Conservation (phyloP, 371 early-diverging fungal genomes). For the Paraphysoderma sedebokerense region DNA sequence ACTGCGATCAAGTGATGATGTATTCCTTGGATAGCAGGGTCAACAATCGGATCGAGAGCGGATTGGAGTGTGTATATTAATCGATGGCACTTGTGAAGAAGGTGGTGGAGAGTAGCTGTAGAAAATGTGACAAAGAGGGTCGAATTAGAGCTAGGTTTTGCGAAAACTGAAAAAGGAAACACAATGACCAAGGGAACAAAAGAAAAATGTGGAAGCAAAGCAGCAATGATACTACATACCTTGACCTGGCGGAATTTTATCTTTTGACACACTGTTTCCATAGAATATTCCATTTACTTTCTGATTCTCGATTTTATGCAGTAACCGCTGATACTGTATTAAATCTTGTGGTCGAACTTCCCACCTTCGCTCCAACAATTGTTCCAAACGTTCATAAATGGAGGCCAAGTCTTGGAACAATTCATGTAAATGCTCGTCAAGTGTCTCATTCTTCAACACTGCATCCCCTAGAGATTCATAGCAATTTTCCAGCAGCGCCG, state of each 20-base stretch:
- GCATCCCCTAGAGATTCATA: conserved; percentile 63
- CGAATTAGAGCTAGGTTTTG: neutral
- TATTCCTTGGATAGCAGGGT: conserved; percentile 63
- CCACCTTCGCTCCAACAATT: conserved; percentile 59
- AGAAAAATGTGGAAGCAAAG: neutral
- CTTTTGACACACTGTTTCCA: conserved; percentile 37
- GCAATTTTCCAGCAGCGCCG: conserved; percentile 61
- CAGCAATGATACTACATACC: neutral
- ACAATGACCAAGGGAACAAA: neutral
- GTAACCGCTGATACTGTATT: conserved; percentile 59
- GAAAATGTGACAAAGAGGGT: conserved; percentile 6
- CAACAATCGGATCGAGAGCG: conserved; percentile 71
- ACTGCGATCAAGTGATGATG: conserved; percentile 69
- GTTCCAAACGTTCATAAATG: conserved; percentile 53
- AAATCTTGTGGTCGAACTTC: conserved; percentile 63
- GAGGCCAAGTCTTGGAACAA: conserved; percentile 53
- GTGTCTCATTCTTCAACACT: conserved; percentile 51
- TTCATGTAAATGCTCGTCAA: conserved; percentile 41
- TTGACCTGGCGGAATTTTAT: neutral
- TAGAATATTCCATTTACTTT: conserved; percentile 52
- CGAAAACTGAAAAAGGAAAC: neutral
- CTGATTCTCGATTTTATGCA: conserved; percentile 48
- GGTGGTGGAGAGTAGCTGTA: conserved; percentile 53
- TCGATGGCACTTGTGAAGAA: conserved; percentile 73
- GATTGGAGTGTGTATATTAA: conserved; percentile 64